Evolutionary conservation across 2,329 filamentous ascomycete species (phyloP), one percentile per base, ranked within the genome.

Genomic region (Zasmidium cellare): DNA sequence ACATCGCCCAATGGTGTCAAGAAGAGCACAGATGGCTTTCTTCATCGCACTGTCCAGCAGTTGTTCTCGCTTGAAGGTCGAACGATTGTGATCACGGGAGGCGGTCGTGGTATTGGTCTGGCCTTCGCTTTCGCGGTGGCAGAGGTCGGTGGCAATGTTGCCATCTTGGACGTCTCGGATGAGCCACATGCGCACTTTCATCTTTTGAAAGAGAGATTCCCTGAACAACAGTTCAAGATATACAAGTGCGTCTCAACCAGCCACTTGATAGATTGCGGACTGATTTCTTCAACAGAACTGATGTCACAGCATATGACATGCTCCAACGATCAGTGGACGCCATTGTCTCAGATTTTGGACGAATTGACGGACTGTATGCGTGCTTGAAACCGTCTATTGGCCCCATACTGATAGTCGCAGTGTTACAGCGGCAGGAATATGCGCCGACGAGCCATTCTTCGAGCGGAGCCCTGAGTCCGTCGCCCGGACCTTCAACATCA

Each of bases 21-120:
- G 35, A 41, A 41, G 35, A 41, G 16, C 35, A 41, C 46, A 16
- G 53, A 55, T 35, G 53, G 53, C 38, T 55, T 55, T 35, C 53
- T 55, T n/a, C 41, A 35, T 38, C 44, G 53, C 12, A 24, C 53
- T 2, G 53, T 55, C 9, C 41, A 55, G 22, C 46, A 56, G 24
- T 22, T 56, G 7, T 51, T 56, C 28, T 56, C 53, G 46, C 47
- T 56, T 2, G 22, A 49, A 24, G 19, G 18, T 11, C 25, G 53
- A 44, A 45, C 31, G 2, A 23, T 56, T 28, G 46, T 56, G 25
- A 56, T 56, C 25, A 56, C 53, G 7, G 53, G 53, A 50, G 53
- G 53, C 6, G 53, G 46, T 2, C 46, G 53, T 2, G 53, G 53
- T 2, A 56, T 56, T n/a, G 53, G 53, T 19, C 45, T 56, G 16